These are phyloP conservation scores for Colletotrichum australisinense DNA, from an alignment of 2,329 filamentous ascomycete genomes.

Conservation along the genomic window DNA sequence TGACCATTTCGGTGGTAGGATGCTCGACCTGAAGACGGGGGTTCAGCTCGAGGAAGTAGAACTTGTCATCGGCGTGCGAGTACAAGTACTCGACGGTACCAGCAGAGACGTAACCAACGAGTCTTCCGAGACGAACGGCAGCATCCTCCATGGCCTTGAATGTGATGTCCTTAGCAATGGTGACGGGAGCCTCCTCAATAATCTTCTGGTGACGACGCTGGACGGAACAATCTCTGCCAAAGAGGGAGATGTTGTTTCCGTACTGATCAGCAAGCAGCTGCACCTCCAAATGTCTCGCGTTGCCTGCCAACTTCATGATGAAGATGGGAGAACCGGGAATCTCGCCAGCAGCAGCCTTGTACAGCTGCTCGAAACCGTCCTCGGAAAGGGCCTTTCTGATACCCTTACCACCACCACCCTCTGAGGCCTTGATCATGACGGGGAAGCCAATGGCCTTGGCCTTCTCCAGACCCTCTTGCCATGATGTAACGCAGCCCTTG, in stretches of 20 bases:
- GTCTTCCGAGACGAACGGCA: conserved; percentile 89
- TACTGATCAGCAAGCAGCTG: conserved; percentile 98
- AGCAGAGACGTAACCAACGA: conserved; percentile 98
- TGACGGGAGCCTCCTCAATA: conserved; percentile 98
- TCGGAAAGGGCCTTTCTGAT: conserved; percentile 94
- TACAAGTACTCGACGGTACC: conserved; percentile 99
- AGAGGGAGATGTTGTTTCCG: conserved; percentile 99
- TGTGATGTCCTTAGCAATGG: conserved; percentile 87
- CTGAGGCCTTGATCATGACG: conserved; percentile 99
- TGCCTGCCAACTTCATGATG: conserved; percentile 99
- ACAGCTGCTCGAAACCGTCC: conserved; percentile 85
- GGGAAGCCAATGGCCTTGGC: conserved; percentile 96
- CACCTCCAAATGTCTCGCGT: conserved; percentile 96
- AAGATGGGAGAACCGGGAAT: conserved; percentile 99
- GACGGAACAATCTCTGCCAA: conserved; percentile 98
- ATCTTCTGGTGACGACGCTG: conserved; percentile 99
- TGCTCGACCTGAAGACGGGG: conserved; percentile 99
- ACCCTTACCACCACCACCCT: conserved; percentile 98
- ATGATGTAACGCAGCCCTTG: conserved; percentile 90
- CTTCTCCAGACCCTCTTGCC: conserved; percentile 88
- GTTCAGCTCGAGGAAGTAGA: conserved; percentile 99
- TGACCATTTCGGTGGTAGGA: conserved; percentile 99
- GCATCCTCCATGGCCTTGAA: conserved; percentile 98
- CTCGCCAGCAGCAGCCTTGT: conserved; percentile 96
- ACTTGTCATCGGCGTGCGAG: conserved; percentile 97